Conservation (phyloP, 2,329 filamentous ascomycete species). For the Bipolaris oryzae region DNA sequence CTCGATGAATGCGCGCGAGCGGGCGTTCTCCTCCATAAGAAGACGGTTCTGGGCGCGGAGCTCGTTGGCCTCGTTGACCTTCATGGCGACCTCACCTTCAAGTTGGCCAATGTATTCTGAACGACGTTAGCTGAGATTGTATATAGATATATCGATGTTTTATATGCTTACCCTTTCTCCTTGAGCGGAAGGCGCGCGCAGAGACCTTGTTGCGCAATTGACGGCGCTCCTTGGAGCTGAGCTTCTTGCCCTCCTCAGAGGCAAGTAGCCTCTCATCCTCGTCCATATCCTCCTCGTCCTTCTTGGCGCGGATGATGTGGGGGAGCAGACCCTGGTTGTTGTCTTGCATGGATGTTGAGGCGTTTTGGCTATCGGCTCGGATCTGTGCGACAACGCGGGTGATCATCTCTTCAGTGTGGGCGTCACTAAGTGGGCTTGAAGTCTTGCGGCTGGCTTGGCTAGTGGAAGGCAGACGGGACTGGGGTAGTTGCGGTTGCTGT, state of each 20-base stretch:
- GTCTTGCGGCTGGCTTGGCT: conserved; percentile 40
- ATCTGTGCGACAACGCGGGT: conserved; percentile 91
- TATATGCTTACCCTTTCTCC: conserved; percentile 86
- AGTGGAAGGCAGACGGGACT: conserved; percentile 26
- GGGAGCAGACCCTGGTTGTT: conserved; percentile 58
- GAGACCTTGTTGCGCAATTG: conserved; percentile 99
- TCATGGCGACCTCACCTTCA: conserved; percentile 83
- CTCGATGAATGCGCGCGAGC: conserved; percentile 81
- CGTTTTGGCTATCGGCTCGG: conserved; percentile 69
- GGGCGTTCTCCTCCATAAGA: conserved; percentile 83
- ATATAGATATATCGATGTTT: not conserved
- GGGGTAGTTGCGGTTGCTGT: conserved; percentile 51
- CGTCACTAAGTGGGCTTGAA: conserved; percentile 51
- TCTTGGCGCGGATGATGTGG: conserved; percentile 76
- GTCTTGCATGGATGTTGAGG: conserved; percentile 59
- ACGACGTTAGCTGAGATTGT: conserved; percentile 55
- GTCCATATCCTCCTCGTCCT: conserved; percentile 98
- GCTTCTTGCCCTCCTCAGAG: conserved; percentile 98
- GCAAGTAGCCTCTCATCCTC: conserved; percentile 91
- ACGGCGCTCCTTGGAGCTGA: conserved; percentile 95
- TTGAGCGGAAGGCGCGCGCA: conserved; percentile 94
- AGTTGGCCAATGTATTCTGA: conserved; percentile 96
- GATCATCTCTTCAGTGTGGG: conserved; percentile 81
- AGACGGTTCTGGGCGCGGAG: conserved; percentile 81
- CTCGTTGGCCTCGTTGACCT: conserved; percentile 81